These are phyloP conservation scores for Phaeophleospora eucalypticola DNA, from an alignment of 2,329 filamentous ascomycete genomes.

Conservation along the genomic window DNA sequence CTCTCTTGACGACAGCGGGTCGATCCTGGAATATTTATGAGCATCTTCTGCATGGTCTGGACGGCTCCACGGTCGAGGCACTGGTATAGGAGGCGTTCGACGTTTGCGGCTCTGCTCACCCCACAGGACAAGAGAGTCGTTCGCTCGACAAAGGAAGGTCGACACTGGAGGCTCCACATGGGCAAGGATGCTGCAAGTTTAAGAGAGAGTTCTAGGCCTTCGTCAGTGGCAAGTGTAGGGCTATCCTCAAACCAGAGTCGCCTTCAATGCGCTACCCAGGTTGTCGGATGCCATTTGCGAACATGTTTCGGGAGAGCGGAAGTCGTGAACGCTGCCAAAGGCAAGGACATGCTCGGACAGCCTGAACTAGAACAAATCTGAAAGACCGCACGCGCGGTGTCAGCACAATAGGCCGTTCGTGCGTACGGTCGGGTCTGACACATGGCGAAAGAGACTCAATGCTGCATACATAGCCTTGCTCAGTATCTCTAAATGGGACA, in stretches of 20 bases:
- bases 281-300: constrained; percentile 1
- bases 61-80: constrained; percentile 1
- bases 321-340: neutral
- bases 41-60: constrained; percentile 3
- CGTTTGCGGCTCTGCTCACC: constrained; percentile 17
- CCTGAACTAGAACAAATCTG: constrained; percentile 5
- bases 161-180: constrained; percentile 5
- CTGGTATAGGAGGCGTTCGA: constrained; percentile 7
- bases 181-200: constrained; percentile 5
- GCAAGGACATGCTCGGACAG: constrained; percentile 9
- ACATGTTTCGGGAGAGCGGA: constrained; percentile 5
- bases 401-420: neutral
- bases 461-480: neutral
- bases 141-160: constrained; percentile 12
- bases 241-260: constrained; percentile 3
- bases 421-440: neutral
- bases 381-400: neutral
- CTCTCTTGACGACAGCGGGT: neutral
- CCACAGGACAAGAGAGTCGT: constrained; percentile 9
- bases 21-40: constrained; percentile 11
- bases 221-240: neutral
- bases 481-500: neutral
- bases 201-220: constrained; percentile 6
- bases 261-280: constrained; percentile 1
- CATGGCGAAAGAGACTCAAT: neutral